Conservation (phyloP, 2,329 filamentous ascomycete species). For the Paraphoma chrysanthemicola region DNA sequence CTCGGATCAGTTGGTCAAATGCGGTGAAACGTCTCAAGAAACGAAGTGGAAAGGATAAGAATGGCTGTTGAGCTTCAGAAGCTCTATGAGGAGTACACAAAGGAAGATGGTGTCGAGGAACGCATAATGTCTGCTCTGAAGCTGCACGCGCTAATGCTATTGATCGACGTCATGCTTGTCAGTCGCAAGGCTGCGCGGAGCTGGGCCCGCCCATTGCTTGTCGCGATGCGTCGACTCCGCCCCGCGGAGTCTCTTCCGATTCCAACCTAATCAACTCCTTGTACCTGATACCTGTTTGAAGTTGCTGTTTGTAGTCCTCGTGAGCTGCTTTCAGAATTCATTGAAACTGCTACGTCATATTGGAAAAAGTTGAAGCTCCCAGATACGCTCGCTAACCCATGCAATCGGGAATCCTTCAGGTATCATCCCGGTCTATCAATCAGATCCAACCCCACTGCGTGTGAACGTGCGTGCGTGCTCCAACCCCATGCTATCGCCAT, state of each 20-base stretch:
- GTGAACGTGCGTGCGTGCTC: slow-evolving; percentile 3
- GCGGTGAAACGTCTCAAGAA: background rate
- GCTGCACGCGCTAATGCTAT: slow-evolving; percentile 18
- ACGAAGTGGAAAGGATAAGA: background rate
- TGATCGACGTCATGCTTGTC: slow-evolving; percentile 27
- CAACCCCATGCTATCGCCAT: background rate
- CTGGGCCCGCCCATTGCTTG: slow-evolving; percentile 9
- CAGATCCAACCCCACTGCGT: slow-evolving; percentile 4
- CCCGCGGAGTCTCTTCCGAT: slow-evolving; percentile 1
- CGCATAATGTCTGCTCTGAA: slow-evolving; percentile 20
- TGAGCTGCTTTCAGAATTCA: background rate
- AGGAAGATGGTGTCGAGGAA: slow-evolving; percentile 5
- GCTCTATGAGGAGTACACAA: background rate
- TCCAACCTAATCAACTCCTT: background rate
- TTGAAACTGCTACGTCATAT: slow-evolving; percentile 5
- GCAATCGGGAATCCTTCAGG: background rate
- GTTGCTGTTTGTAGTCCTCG: background rate
- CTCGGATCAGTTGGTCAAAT: background rate
- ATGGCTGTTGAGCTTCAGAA: slow-evolving; percentile 10
- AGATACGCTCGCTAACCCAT: slow-evolving; percentile 10
- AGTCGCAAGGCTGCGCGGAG: slow-evolving; percentile 2
- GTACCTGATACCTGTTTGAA: background rate
- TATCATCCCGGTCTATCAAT: slow-evolving; percentile 15
- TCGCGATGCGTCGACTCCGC: background rate
- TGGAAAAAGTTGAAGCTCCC: background rate